Percentiles rank a stretch among this genome's conserved stretches.
phyloP scores from a whole-genome alignment of 1,284 basidiomycete genomes.

The Marasmius oreades region DNA sequence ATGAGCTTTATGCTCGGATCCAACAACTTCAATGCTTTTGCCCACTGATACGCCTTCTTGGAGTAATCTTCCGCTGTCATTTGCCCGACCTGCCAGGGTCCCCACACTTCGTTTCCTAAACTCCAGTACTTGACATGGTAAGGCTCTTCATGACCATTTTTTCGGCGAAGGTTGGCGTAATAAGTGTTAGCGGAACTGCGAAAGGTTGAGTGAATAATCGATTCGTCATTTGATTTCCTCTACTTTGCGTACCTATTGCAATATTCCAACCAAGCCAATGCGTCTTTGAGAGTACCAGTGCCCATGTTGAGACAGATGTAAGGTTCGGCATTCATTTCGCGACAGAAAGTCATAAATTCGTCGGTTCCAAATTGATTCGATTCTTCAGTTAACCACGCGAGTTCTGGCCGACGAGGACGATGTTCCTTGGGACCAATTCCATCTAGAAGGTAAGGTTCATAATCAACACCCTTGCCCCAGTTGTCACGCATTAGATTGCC shows the following conservation, averaged over 20 bases:
- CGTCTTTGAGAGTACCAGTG: conserved; percentile 59
- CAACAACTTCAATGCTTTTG: conserved; percentile 56
- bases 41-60: conserved; percentile 59
- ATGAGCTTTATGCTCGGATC: conserved; percentile 58
- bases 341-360: conserved; percentile 48
- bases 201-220: not conserved
- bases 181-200: conserved; percentile 37
- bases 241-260: conserved; percentile 45
- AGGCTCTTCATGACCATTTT: conserved; percentile 57
- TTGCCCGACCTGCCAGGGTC: conserved; percentile 66
- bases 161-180: conserved; percentile 59
- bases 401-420: conserved; percentile 54
- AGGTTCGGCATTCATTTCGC: conserved; percentile 48
- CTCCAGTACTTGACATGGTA: conserved; percentile 49
- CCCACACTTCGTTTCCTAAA: conserved; percentile 53
- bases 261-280: conserved; percentile 66
- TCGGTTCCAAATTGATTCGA: conserved; percentile 63
- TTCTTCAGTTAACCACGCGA: conserved; percentile 66
- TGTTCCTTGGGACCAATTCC: conserved; percentile 53
- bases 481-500: not conserved
- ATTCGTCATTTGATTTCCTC: not conserved
- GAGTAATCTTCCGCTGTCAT: conserved; percentile 57
- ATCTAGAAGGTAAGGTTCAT: conserved; percentile 26
- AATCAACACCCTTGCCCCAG: too few species aligned
- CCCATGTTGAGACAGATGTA: conserved; percentile 68